Evolutionary conservation across 768 basidiomycete genomes (phyloP), one percentile per base, ranked within the genome.

Genomic region (Pleurotus platypus): DNA sequence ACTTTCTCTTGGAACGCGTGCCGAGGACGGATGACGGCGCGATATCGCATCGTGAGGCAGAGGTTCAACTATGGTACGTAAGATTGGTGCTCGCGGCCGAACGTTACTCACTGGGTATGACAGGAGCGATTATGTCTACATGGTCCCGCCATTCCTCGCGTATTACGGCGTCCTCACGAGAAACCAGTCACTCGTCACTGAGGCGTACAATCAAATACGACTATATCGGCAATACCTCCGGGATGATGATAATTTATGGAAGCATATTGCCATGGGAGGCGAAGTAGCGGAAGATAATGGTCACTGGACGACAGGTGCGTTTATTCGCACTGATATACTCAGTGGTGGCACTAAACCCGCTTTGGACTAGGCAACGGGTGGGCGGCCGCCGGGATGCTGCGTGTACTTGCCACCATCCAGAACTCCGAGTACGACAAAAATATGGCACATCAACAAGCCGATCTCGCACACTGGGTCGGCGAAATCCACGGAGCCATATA

Each of bases 381-480:
- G 94, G 94, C 89, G 0, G 90, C 91, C 0, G 88, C 85, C 15
- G 93, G 94, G 1, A 93, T 93, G 80, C 74, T 91, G 8, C 85
- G 93, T 5, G 93, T 94, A 2, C 75, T 89, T 0, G 85, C 81
- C 2, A 93, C 90, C 1, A 86, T 93, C 57, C 75, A 81, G 61
- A 72, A 81, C 30, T 89, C 89, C 0, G 70, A 78, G 49, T 90
- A 75, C 59, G 72, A 78, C 1, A 72, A 72, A 27, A 65, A 69
- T 5, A 68, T 91, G 58, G 65, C 75, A 50, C 70, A 64, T 13
- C 73, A 91, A 66, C 81, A 84, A 60, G 71, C 68, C 0, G 83
- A 90, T 57, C 75, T 94, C 6, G 72, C 72, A 0, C 68, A 67
- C 15, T 93, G 92, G 91, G 74, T 85, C 4, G 68, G 70, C 16